phyloP scores from a whole-genome alignment of 1,284 basidiomycete genomes.

The Bondarzewia mesenterica region DNA sequence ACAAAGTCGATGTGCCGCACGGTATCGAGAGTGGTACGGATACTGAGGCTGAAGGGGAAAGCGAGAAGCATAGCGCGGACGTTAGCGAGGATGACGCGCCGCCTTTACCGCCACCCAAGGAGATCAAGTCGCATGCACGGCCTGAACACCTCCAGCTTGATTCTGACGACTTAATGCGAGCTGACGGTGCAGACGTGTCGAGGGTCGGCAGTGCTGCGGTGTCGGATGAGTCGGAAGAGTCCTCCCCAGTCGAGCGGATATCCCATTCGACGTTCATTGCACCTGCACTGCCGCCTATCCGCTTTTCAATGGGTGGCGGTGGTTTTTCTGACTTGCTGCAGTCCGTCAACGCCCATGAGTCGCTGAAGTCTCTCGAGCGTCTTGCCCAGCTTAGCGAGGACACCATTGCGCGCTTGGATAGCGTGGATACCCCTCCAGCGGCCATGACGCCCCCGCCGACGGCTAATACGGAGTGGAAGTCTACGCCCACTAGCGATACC shows the following conservation, averaged over 20 bases:
- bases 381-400: slow-evolving; percentile 25
- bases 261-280: slow-evolving; percentile 70
- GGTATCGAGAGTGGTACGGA: slow-evolving; percentile 69
- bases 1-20: slow-evolving; percentile 59
- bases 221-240: slow-evolving; percentile 26
- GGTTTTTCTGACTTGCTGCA: slow-evolving; percentile 72
- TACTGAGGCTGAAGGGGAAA: slow-evolving; percentile 48
- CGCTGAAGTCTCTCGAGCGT: slow-evolving; percentile 35
- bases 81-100: slow-evolving; percentile 20
- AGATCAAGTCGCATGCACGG: slow-evolving; percentile 16
- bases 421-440: neutral
- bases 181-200: slow-evolving; percentile 17
- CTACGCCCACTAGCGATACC: neutral
- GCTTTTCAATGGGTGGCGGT: slow-evolving; percentile 71
- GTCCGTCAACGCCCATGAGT: slow-evolving; percentile 37
- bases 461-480: neutral
- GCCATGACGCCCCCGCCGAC: slow-evolving; percentile 2
- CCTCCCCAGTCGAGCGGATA: slow-evolving; percentile 53
- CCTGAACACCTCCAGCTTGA: slow-evolving; percentile 17
- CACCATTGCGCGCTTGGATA: slow-evolving; percentile 21
- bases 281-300: slow-evolving; percentile 73
- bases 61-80: slow-evolving; percentile 15
- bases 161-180: slow-evolving; percentile 8
- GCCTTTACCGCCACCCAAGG: slow-evolving; percentile 48
- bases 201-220: slow-evolving; percentile 32